These are phyloP conservation scores for Clonostachys rhizophaga DNA, from an alignment of 2,329 filamentous ascomycete species.

Conservation along the genomic window DNA sequence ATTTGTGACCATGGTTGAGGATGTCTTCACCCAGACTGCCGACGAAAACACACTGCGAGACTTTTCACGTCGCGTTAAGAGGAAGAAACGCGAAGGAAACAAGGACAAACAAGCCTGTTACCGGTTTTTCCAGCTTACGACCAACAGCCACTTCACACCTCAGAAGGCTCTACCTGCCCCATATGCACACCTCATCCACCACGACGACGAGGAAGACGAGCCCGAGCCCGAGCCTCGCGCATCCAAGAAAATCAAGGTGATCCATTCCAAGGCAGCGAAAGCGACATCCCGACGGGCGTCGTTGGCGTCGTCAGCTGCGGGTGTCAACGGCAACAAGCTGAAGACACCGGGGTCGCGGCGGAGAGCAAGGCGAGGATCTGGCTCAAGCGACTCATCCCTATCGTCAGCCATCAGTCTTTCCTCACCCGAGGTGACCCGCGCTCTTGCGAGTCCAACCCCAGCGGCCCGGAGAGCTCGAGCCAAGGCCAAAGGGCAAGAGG, in stretches of 20 bases:
- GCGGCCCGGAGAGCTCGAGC: too few relatives aligned
- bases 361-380: slow-evolving; percentile 26
- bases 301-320: slow-evolving; percentile 1
- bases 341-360: slow-evolving; percentile 26
- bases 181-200: slow-evolving; percentile 38
- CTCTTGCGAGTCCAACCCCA: too few relatives aligned
- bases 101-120: slow-evolving; percentile 44
- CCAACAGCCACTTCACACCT: slow-evolving; percentile 32
- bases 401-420: slow-evolving; percentile 31
- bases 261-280: slow-evolving; percentile 2
- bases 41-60: slow-evolving; percentile 42
- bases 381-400: slow-evolving; percentile 35
- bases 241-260: slow-evolving; percentile 28
- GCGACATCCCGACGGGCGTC: neutral
- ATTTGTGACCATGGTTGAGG: slow-evolving; percentile 53
- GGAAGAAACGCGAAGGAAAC: slow-evolving; percentile 53
- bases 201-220: slow-evolving; percentile 11
- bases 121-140: slow-evolving; percentile 48
- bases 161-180: slow-evolving; percentile 43
- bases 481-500: slow-evolving; percentile 1
- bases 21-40: slow-evolving; percentile 54
- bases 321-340: slow-evolving; percentile 6
- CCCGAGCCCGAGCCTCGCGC: slow-evolving; percentile 11
- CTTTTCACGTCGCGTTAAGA: slow-evolving; percentile 44
- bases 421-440: slow-evolving; percentile 21